Conservation (phyloP, 192 early-diverging fungal species). For the Entomortierella lignicola region DNA sequence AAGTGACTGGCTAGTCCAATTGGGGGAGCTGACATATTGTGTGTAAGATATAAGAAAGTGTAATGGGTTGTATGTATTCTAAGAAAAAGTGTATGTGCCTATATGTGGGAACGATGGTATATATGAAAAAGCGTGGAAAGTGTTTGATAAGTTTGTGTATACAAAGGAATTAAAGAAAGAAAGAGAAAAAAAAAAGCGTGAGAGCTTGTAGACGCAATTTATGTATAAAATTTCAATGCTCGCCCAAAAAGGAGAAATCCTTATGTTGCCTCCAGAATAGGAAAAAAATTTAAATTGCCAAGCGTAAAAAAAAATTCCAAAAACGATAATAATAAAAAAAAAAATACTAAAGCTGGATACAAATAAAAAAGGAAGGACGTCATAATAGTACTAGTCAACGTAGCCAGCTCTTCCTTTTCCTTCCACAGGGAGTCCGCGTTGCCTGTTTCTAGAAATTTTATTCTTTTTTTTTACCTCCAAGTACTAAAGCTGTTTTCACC, state of each 20-base stretch:
- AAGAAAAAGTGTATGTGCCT: neutral
- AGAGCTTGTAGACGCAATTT: neutral
- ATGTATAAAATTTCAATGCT: neutral
- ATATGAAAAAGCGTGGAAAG: too few species aligned
- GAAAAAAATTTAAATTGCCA: neutral
- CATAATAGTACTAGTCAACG: too few species aligned
- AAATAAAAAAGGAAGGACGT: too few species aligned
- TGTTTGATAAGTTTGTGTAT: too few species aligned
- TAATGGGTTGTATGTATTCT: neutral
- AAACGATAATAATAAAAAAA: too few species aligned
- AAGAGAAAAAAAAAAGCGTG: neutral
- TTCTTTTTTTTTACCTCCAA: too few species aligned
- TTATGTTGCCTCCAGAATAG: neutral
- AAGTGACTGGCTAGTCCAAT: conserved; percentile 9
- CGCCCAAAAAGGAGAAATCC: neutral
- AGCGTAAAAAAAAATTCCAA: neutral
- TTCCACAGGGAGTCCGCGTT: too few species aligned
- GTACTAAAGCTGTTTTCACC: neutral
- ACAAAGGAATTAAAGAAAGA: neutral
- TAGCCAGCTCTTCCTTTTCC: neutral
- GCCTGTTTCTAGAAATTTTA: too few species aligned
- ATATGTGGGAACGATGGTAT: neutral
- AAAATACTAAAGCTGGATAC: neutral
- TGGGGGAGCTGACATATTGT: too few species aligned
- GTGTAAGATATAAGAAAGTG: neutral